These are phyloP conservation scores for Sporopachydermia cereana DNA, from an alignment of 1,139 yeast genomes.

Conservation along the genomic window DNA sequence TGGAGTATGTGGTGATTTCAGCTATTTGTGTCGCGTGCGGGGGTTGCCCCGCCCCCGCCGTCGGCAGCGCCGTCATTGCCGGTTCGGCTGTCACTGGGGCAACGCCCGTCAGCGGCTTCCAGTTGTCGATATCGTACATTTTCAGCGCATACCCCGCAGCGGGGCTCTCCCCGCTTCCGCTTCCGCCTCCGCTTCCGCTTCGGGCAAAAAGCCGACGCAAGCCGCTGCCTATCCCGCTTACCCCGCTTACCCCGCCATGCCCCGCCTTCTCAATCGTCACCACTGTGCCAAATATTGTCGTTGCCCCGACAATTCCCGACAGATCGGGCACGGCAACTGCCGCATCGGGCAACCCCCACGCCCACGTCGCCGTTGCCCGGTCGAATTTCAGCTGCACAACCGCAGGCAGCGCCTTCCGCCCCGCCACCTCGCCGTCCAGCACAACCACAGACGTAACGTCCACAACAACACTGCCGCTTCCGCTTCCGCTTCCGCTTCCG, in stretches of 20 bases:
- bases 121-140: slow-evolving; percentile 9
- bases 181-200: neutral
- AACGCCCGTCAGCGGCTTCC: slow-evolving; percentile 19
- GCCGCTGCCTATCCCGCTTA: neutral
- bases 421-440: slow-evolving; percentile 30
- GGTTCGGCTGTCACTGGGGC: slow-evolving; percentile 5
- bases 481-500: neutral
- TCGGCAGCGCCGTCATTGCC: neutral
- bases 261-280: slow-evolving; percentile 22
- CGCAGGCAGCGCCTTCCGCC: slow-evolving; percentile 30
- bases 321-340: slow-evolving; percentile 9
- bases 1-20: neutral
- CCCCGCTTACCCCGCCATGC: too few relatives aligned
- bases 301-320: slow-evolving; percentile 26
- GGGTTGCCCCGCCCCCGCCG: too few relatives aligned
- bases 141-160: neutral
- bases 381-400: slow-evolving; percentile 28
- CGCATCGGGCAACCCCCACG: slow-evolving; percentile 24
- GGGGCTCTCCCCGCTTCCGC: too few relatives aligned
- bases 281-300: slow-evolving; percentile 33
- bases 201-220: neutral
- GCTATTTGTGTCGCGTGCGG: neutral
- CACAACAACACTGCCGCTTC: slow-evolving; percentile 17
- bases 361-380: slow-evolving; percentile 30
- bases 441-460: slow-evolving; percentile 19